phyloP scores from a whole-genome alignment of 148 eudicot genomes.

The Salicornia ramosissima region DNA sequence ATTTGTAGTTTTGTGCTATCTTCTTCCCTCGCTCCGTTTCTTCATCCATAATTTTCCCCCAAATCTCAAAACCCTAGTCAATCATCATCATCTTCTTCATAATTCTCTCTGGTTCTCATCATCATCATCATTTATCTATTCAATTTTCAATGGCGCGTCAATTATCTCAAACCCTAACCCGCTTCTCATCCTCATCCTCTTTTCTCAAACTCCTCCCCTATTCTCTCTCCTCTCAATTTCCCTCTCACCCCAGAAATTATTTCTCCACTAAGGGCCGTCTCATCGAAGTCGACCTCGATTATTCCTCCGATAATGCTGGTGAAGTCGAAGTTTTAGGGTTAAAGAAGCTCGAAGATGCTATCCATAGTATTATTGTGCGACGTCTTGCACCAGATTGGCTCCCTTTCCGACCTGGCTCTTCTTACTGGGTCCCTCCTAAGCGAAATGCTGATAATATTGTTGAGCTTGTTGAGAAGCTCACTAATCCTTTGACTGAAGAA shows the following conservation, averaged over 20 bases:
- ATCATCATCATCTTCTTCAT: too few relatives aligned
- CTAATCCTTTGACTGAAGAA: slow-evolving; percentile 42
- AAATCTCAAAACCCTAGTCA: too few relatives aligned
- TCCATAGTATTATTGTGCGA: slow-evolving; percentile 58
- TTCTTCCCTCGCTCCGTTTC: too few relatives aligned
- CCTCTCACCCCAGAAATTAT: slow-evolving; percentile 9
- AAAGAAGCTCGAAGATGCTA: slow-evolving; percentile 51
- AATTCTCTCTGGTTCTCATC: too few relatives aligned
- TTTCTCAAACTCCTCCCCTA: neutral
- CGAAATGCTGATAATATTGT: slow-evolving; percentile 29
- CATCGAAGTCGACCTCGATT: slow-evolving; percentile 18
- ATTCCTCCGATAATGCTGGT: slow-evolving; percentile 23
- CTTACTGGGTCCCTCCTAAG: slow-evolving; percentile 82
- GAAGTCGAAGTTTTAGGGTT: slow-evolving; percentile 29
- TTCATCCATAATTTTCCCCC: too few relatives aligned
- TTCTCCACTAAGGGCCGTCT: slow-evolving; percentile 18
- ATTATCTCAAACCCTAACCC: slow-evolving; percentile 39
- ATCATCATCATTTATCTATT: neutral
- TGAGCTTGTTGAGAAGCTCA: slow-evolving; percentile 42
- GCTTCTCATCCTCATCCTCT: slow-evolving; percentile 22
- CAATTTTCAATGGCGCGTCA: slow-evolving; percentile 38
- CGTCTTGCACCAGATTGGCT: slow-evolving; percentile 93
- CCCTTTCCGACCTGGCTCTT: slow-evolving; percentile 72
- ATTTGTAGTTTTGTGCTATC: too few relatives aligned
- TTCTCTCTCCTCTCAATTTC: neutral